Conservation (phyloP, 768 basidiomycete species). For the Lentinus brumalis region DNA sequence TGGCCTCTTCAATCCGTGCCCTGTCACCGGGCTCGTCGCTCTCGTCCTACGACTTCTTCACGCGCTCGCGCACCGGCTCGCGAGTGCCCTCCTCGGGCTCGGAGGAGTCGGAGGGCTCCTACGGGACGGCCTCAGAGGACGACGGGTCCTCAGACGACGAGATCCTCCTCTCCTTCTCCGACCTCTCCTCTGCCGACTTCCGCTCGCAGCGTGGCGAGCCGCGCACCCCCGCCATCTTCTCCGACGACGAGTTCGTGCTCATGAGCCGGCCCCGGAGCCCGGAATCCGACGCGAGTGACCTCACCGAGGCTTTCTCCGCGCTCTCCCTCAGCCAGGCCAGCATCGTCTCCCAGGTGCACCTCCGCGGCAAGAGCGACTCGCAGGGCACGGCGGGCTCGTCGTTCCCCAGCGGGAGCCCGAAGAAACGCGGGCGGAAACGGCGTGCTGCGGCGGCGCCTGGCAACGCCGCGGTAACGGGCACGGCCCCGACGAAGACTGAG, state of each 20-base stretch:
- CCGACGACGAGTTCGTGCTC: constrained; percentile 56
- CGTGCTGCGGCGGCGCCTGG: constrained; percentile 8
- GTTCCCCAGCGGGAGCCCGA: not conserved
- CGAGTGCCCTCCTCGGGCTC: constrained; percentile 7
- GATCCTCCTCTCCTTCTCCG: constrained; percentile 49
- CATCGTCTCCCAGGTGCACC: not conserved
- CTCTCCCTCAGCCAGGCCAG: constrained; percentile 11
- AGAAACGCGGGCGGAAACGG: constrained; percentile 14
- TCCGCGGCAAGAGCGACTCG: not conserved
- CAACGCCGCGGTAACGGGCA: constrained; percentile 2
- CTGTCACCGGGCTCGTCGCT: constrained; percentile 25
- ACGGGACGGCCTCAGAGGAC: constrained; percentile 23
- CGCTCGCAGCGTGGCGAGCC: constrained; percentile 16
- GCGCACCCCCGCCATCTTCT: constrained; percentile 33
- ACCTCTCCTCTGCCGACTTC: constrained; percentile 37
- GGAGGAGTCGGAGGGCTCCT: constrained; percentile 25
- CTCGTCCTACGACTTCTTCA: constrained; percentile 36
- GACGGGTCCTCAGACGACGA: constrained; percentile 48
- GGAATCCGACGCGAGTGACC: constrained; percentile 16
- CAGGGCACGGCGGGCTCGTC: not conserved
- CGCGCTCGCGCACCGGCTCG: constrained; percentile 18
- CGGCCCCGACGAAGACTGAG: constrained; percentile 3
- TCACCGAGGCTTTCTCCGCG: constrained; percentile 20
- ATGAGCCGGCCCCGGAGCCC: constrained; percentile 39
- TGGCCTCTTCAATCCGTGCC: constrained; percentile 25